Conservation (phyloP, 2,329 filamentous ascomycete species). For the Apiospora malaysiana region DNA sequence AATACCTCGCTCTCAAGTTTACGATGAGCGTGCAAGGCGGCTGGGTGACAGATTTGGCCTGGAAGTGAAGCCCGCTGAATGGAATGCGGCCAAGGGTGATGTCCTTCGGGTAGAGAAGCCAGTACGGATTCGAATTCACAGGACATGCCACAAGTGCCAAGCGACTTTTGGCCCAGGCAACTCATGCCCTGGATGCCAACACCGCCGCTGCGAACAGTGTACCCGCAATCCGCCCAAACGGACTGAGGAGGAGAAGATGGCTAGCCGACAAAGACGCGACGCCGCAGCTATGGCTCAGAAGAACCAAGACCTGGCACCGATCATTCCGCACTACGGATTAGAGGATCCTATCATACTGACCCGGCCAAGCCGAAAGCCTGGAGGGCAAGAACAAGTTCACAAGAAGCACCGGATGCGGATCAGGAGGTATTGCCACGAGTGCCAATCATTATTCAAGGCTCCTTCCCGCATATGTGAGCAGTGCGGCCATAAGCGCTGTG, state of each 20-base stretch:
- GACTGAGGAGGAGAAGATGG: conserved; percentile 59
- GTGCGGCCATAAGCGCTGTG: conserved; percentile 78
- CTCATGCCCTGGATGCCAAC: conserved; percentile 77
- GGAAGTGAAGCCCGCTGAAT: conserved; percentile 60
- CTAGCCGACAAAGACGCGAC: conserved; percentile 57
- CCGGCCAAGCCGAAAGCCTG: conserved; percentile 64
- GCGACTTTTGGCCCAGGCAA: conserved; percentile 75
- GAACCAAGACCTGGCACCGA: conserved; percentile 61
- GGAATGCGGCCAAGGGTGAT: conserved; percentile 58
- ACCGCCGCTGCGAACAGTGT: conserved; percentile 82
- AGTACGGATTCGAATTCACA: conserved; percentile 78
- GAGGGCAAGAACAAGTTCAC: conserved; percentile 73
- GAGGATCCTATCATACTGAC: conserved; percentile 61
- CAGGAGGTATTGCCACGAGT: conserved; percentile 78
- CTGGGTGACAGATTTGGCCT: conserved; percentile 61
- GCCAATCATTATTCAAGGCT: conserved; percentile 65
- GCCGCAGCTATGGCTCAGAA: conserved; percentile 49
- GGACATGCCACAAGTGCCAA: conserved; percentile 81
- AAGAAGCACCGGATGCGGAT: conserved; percentile 76
- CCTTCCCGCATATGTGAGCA: conserved; percentile 65
- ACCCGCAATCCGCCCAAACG: conserved; percentile 74
- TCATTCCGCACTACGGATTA: conserved; percentile 57
- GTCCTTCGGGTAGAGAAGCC: conserved; percentile 74
- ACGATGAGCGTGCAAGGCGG: conserved; percentile 62
- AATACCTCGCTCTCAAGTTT: conserved; percentile 53